phyloP scores from a whole-genome alignment of 495 filamentous ascomycete species.

The Aspergillus heteromorphus region DNA sequence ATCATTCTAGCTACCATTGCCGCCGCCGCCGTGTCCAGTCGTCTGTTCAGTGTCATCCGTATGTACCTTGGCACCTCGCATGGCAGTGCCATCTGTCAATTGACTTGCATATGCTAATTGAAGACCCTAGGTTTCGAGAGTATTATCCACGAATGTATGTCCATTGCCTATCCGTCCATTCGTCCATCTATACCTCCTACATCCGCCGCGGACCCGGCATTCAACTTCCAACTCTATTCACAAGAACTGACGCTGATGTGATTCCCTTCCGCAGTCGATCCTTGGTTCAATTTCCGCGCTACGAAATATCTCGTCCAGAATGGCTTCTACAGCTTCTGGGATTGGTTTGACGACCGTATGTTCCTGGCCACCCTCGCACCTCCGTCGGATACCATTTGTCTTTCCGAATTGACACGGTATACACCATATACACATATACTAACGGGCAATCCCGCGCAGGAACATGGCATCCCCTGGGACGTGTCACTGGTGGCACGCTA shows the following conservation, averaged over 20 bases:
- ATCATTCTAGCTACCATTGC: slow-evolving; percentile 92
- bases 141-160: slow-evolving; percentile 98
- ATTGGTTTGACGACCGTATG: slow-evolving; percentile 99
- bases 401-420: slow-evolving; percentile 3
- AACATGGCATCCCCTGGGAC: slow-evolving; percentile 98
- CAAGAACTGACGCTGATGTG: slow-evolving; percentile 15
- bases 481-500: slow-evolving; percentile 96
- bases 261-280: slow-evolving; percentile 65
- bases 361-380: slow-evolving; percentile 8
- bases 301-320: slow-evolving; percentile 95
- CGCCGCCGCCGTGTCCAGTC: slow-evolving; percentile 85
- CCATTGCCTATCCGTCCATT: slow-evolving; percentile 5
- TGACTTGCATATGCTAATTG: slow-evolving; percentile 29
- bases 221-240: slow-evolving; percentile 3
- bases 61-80: slow-evolving; percentile 32
- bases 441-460: slow-evolving; percentile 36
- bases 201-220: not conserved
- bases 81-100: slow-evolving; percentile 1
- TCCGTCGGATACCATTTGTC: not conserved
- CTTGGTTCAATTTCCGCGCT: slow-evolving; percentile 99
- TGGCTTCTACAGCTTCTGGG: slow-evolving; percentile 99
- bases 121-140: slow-evolving; percentile 78
- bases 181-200: not conserved
- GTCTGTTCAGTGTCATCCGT: slow-evolving; percentile 97
- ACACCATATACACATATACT: slow-evolving; percentile 20